A percentile compares a stretch with the other conserved stretches of the same genome.
These are phyloP conservation scores for Fusarium cyanostomum DNA, from an alignment of 2,329 filamentous ascomycete species.

Conservation along the genomic window DNA sequence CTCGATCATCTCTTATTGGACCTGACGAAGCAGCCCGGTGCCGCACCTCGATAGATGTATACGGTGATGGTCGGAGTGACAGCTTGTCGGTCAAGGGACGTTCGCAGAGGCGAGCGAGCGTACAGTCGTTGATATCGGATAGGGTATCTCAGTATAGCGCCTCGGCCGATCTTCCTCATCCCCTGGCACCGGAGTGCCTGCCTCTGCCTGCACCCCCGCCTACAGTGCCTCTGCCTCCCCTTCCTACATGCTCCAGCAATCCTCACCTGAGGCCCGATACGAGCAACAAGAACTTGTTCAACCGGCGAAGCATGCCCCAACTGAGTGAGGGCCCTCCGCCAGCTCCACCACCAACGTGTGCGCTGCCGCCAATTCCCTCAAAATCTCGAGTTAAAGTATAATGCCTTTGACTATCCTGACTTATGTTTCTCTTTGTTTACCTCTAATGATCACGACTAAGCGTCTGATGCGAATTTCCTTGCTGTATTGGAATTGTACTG, in stretches of 20 bases:
- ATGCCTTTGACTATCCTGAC: neutral
- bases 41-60: conserved; percentile 48
- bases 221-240: conserved; percentile 45
- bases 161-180: conserved; percentile 39
- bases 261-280: conserved; percentile 34
- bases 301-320: conserved; percentile 62
- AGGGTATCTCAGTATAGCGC: conserved; percentile 35
- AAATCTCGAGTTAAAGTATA: conserved; percentile 36
- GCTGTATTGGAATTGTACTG: conserved; percentile 24
- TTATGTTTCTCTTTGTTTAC: conserved; percentile 19
- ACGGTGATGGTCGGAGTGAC: conserved; percentile 37
- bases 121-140: conserved; percentile 43
- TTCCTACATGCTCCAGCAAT: conserved; percentile 42
- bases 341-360: conserved; percentile 63
- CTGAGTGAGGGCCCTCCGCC: conserved; percentile 61
- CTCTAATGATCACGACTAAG: conserved; percentile 29
- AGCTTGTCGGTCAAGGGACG: conserved; percentile 33
- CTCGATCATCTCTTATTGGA: conserved; percentile 30
- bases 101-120: conserved; percentile 43
- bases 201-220: conserved; percentile 45
- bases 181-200: conserved; percentile 36
- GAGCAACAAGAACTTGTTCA: conserved; percentile 41
- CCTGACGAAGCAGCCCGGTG: conserved; percentile 38
- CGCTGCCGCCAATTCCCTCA: conserved; percentile 62
- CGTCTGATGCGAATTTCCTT: conserved; percentile 26